Base-by-base conservation (phyloP, 331 rosid genomes). In the Pyrus hybrid region DNA sequence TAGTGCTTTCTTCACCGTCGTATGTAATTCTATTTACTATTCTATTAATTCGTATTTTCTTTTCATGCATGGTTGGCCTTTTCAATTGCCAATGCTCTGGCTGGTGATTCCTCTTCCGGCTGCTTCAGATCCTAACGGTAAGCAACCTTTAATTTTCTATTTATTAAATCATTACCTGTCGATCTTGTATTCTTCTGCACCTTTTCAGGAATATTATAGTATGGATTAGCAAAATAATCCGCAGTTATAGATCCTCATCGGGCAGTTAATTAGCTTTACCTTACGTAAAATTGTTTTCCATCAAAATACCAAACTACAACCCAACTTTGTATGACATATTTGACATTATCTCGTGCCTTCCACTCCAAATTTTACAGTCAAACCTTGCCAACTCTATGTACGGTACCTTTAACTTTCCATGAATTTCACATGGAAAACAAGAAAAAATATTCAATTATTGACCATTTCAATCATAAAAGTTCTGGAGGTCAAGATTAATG, bases 81-180 rank as follows among this genome's bases (percentile, higher is more conserved):
- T 63, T 60, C 51, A 56, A 79, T 70, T 63, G 72, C 80, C 81
- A 51, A 61, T 67, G 70, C 73, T 80, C 71, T 70, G 78, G 4
- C n/a, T 60, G 81, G 71, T 86, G 70, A 83, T 30, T 73, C 61
- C 12, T 62, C 53, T 63, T 65, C 72, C 62, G 74, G 66, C 77
- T 83, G 72, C 83, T 72, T 79, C 88, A 93, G 98, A 93, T 91
- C 98, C 98, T 51, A 93, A 93, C 58, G 98, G 98, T 93, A 88
- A 81, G 88, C 21, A 67, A 37, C 12, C 16, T 54, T 32, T 22
- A 14, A 7, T 37, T 57, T 45, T 21, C 2, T 32, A 10, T 17
- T 17, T 20, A 41, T 41, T 41, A 41, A 41, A 41, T 41, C 18
- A 25, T 14, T 14, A 17, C 43, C 8, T 56, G 62, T 17, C 45